Percentiles rank a stretch among this genome's conserved stretches.
These are phyloP conservation scores for Nyssa sinensis DNA, from an alignment of 148 eudicot genomes.

Conservation along the genomic window DNA sequence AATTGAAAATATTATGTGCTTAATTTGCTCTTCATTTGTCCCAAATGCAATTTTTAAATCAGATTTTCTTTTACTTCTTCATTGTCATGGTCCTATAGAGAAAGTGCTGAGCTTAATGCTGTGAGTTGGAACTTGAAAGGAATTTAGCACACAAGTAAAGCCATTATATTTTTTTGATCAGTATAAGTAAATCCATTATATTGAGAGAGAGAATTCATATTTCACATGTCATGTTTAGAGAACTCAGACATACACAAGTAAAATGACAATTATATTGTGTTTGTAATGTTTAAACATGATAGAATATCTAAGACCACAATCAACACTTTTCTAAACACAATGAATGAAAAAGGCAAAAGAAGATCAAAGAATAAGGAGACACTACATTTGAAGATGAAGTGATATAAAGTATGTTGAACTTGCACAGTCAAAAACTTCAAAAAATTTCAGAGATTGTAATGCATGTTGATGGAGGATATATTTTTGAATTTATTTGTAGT, in stretches of 20 bases:
- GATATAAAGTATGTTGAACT: no score
- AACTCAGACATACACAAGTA: not conserved
- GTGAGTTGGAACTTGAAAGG: not conserved
- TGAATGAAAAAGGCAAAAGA: no score
- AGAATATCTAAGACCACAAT: no score
- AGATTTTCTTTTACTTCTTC: not conserved
- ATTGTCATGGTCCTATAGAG: not conserved
- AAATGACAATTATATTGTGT: not conserved
- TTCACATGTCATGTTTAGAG: not conserved
- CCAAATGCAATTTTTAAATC: not conserved
- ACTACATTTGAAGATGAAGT: no score
- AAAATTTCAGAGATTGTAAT: no score
- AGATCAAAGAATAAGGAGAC: no score
- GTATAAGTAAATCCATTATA: constrained; percentile 3
- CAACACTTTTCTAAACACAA: no score
- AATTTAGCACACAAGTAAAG: not conserved
- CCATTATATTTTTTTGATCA: not conserved
- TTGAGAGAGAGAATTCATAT: not conserved
- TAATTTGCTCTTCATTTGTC: not conserved
- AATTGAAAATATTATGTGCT: not conserved
- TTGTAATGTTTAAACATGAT: no score
- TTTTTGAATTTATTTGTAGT: no score
- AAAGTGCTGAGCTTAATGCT: not conserved
- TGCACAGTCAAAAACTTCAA: no score
- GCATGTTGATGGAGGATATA: no score